Conservation (phyloP, 2,329 filamentous ascomycete species). For the Lasiodiplodia sp. region DNA sequence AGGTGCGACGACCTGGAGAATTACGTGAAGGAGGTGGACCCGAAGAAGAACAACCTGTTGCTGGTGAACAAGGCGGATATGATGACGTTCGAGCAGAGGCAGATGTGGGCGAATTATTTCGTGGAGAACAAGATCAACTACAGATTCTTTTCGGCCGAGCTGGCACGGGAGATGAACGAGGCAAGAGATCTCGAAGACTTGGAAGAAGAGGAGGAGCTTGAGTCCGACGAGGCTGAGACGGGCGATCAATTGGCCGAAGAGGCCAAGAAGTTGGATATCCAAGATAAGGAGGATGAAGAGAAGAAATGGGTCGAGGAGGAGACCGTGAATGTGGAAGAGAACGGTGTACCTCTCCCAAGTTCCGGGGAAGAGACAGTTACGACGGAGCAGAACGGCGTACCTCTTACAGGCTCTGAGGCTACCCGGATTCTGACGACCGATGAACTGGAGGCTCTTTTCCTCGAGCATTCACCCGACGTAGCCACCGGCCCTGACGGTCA, state of each 20-base stretch:
- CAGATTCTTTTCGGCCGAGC: constrained; percentile 92
- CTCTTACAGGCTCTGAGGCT: constrained; percentile 50
- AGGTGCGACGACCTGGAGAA: constrained; percentile 90
- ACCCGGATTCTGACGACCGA: constrained; percentile 88
- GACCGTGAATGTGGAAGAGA: constrained; percentile 43
- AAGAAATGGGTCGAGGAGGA: constrained; percentile 52
- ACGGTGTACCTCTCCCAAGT: constrained; percentile 44
- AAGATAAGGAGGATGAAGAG: constrained; percentile 52
- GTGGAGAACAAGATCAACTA: constrained; percentile 82
- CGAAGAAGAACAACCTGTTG: constrained; percentile 86
- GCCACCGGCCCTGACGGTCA: constrained; percentile 54
- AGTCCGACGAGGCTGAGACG: constrained; percentile 52
- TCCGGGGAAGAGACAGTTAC: constrained; percentile 49
- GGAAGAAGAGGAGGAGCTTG: constrained; percentile 52
- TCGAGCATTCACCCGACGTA: constrained; percentile 73
- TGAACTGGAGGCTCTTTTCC: constrained; percentile 87
- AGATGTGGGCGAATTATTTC: constrained; percentile 86
- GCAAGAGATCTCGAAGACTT: constrained; percentile 65
- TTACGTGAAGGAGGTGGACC: constrained; percentile 92
- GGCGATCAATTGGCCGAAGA: constrained; percentile 57
- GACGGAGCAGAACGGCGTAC: constrained; percentile 42
- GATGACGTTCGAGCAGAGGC: constrained; percentile 88
- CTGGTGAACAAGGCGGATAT: constrained; percentile 99
- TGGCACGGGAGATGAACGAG: constrained; percentile 91
- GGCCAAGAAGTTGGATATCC: constrained; percentile 54